A percentile compares a stretch with the other conserved stretches of the same genome.
Conservation (phyloP, 192 early-diverging fungal genomes). For the Globomyces pollinis-pini region DNA sequence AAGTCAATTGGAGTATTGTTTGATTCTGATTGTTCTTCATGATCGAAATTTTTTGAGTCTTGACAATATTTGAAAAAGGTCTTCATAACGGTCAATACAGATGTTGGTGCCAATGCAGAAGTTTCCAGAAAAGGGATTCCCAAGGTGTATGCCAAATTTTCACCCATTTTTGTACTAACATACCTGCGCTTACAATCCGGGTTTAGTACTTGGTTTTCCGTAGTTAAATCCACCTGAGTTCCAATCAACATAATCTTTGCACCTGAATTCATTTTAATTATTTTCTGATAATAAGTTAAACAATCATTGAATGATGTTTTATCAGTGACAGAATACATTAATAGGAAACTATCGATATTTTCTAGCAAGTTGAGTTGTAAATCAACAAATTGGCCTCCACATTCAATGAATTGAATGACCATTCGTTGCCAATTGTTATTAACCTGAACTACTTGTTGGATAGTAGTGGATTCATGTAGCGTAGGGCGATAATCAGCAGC, state of each 20-base stretch:
- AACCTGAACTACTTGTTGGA: neutral
- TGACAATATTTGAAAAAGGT: too few species aligned
- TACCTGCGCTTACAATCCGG: too few species aligned
- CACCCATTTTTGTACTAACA: neutral
- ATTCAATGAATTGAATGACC: neutral
- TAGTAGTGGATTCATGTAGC: neutral
- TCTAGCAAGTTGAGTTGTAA: neutral
- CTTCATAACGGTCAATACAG: too few species aligned
- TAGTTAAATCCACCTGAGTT: neutral
- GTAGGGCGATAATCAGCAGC: neutral
- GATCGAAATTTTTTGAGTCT: too few species aligned
- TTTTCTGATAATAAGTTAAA: neutral
- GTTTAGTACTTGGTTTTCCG: neutral
- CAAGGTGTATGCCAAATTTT: neutral
- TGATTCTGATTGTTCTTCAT: too few species aligned
- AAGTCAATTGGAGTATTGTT: too few species aligned
- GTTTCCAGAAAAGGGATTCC: constrained; percentile 1
- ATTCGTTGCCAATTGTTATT: neutral
- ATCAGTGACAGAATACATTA: neutral
- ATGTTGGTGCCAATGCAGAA: neutral
- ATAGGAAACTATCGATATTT: neutral
- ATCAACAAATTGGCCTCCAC: neutral
- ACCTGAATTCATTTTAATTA: neutral
- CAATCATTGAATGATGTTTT: neutral
- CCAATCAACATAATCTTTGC: neutral